These are phyloP conservation scores for Mytilinidion resinicola DNA, from an alignment of 495 filamentous ascomycete species.

Conservation along the genomic window DNA sequence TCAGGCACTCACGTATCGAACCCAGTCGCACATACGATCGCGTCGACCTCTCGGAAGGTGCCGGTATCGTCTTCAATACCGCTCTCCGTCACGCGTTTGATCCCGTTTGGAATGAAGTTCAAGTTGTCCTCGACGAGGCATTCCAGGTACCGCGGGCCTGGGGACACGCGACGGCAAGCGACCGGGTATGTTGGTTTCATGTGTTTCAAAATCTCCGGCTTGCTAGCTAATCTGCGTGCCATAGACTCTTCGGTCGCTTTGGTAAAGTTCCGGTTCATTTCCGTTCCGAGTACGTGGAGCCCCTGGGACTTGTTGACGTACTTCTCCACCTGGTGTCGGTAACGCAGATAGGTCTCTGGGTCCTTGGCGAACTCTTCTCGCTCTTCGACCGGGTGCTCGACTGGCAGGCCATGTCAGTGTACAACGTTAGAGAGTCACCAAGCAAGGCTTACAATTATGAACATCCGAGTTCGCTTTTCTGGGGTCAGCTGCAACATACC, in stretches of 20 bases:
- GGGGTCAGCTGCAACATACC: background rate
- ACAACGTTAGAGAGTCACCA: too few relatives aligned
- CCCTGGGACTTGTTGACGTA: background rate
- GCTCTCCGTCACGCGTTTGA: conserved; percentile 6
- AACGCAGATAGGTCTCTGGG: background rate
- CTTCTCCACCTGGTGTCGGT: background rate
- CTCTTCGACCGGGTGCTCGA: background rate
- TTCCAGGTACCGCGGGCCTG: conserved; percentile 5
- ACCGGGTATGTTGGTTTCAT: conserved; percentile 7
- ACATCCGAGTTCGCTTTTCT: background rate
- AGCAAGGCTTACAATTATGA: background rate
- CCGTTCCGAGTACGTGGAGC: background rate
- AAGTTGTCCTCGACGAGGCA: conserved; percentile 11
- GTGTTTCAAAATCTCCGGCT: background rate
- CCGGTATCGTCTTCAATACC: conserved; percentile 14
- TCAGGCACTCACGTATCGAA: conserved; percentile 2
- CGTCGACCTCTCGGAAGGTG: conserved; percentile 8
- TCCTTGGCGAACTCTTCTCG: background rate
- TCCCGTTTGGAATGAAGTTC: conserved; percentile 4
- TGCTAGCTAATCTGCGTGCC: background rate
- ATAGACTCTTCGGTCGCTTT: background rate
- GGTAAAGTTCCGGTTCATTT: background rate
- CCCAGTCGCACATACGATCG: conserved; percentile 11
- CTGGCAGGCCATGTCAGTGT: too few relatives aligned
- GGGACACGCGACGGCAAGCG: conserved; percentile 6